phyloP scores from a whole-genome alignment of 2,329 filamentous ascomycete genomes.

The Trichoderma atroviride region DNA sequence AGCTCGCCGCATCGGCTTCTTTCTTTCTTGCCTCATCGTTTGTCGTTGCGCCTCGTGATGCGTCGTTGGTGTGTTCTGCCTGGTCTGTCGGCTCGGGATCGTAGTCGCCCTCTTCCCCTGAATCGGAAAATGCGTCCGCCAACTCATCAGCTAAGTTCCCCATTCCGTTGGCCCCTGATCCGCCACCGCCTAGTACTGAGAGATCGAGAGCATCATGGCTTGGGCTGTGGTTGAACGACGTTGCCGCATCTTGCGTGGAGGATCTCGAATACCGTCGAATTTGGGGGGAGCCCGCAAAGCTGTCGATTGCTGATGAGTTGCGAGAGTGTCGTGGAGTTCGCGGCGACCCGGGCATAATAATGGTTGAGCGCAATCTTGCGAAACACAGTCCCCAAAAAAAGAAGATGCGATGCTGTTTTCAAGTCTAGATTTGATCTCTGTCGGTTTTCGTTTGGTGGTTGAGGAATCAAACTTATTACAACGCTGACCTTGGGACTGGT shows the following conservation, averaged over 20 bases:
- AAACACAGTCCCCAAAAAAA: neutral
- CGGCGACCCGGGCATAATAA: slow-evolving; percentile 49
- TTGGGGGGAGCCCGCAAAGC: slow-evolving; percentile 49
- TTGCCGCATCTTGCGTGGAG: slow-evolving; percentile 53
- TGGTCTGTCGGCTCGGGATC: slow-evolving; percentile 42
- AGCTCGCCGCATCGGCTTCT: slow-evolving; percentile 45
- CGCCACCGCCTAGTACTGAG: slow-evolving; percentile 48
- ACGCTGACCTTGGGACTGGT: neutral
- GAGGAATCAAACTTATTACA: neutral
- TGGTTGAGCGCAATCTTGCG: slow-evolving; percentile 27
- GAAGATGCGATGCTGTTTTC: neutral
- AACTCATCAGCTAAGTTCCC: slow-evolving; percentile 82
- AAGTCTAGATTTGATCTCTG: neutral
- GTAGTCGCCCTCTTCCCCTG: slow-evolving; percentile 60
- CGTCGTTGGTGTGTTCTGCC: neutral
- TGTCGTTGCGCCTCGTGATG: slow-evolving; percentile 13
- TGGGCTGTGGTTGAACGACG: slow-evolving; percentile 53
- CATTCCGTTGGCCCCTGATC: slow-evolving; percentile 57
- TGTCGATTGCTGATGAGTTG: slow-evolving; percentile 58
- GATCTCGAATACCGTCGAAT: slow-evolving; percentile 55
- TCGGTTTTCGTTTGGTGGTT: neutral
- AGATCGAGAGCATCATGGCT: slow-evolving; percentile 53
- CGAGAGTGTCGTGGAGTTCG: slow-evolving; percentile 63
- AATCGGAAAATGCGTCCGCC: slow-evolving; percentile 70
- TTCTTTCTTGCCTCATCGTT: slow-evolving; percentile 41